A percentile compares a stretch with the other conserved stretches of the same genome.
These are phyloP conservation scores for Leptodermis oblonga DNA, from an alignment of 257 asterid genomes.

Conservation along the genomic window DNA sequence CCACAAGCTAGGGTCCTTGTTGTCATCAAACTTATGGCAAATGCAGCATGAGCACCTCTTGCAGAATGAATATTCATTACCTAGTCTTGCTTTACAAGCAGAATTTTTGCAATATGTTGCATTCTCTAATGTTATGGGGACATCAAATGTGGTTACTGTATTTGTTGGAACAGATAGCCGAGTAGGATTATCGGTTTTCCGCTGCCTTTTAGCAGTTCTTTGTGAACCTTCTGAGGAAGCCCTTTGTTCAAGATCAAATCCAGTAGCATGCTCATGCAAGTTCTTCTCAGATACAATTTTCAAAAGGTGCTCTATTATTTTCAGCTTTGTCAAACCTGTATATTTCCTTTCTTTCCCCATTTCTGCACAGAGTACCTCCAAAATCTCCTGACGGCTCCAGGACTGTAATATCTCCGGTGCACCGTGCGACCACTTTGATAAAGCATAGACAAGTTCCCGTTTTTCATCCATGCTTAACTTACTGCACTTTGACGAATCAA, in stretches of 20 bases:
- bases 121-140: slow-evolving; percentile 30
- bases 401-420: slow-evolving; percentile 72
- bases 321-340: slow-evolving; percentile 83
- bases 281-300: slow-evolving; percentile 69
- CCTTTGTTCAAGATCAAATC: slow-evolving; percentile 32
- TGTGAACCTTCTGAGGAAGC: slow-evolving; percentile 43
- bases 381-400: slow-evolving; percentile 93
- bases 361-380: slow-evolving; percentile 89
- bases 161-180: slow-evolving; percentile 29
- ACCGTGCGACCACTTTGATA: slow-evolving; percentile 64
- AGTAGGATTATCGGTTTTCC: slow-evolving; percentile 51
- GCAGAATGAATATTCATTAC: slow-evolving; percentile 52
- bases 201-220: slow-evolving; percentile 62
- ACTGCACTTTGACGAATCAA: slow-evolving; percentile 70
- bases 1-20: slow-evolving; percentile 97
- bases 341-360: slow-evolving; percentile 95
- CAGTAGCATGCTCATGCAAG: slow-evolving; percentile 33
- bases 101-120: slow-evolving; percentile 62
- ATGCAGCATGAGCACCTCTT: slow-evolving; percentile 97
- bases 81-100: slow-evolving; percentile 79
- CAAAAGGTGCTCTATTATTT: slow-evolving; percentile 75
- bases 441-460: slow-evolving; percentile 67
- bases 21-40: slow-evolving; percentile 76
- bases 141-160: slow-evolving; percentile 24
- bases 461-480: slow-evolving; percentile 75